These are phyloP conservation scores for Malassezia psittaci DNA, from an alignment of 1,284 basidiomycete genomes.

Conservation along the genomic window DNA sequence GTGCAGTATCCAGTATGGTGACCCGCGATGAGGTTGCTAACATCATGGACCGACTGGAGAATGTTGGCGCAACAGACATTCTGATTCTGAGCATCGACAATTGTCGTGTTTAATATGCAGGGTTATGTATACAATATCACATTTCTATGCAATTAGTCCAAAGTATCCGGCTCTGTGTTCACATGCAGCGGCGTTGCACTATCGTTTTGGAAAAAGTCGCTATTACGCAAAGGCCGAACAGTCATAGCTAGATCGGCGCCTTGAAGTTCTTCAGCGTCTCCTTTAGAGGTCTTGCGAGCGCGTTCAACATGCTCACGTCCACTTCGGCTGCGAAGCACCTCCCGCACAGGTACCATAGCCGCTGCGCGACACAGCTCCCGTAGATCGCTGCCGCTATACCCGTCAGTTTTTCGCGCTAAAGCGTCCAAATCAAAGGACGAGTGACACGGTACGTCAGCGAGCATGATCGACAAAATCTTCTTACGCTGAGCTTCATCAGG, in stretches of 20 bases:
- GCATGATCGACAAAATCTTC: conserved; percentile 77
- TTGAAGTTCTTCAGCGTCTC: neutral
- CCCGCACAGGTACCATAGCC: conserved; percentile 48
- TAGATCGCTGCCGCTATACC: conserved; percentile 80
- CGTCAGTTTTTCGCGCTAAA: conserved; percentile 65
- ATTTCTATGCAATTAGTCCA: conserved; percentile 19
- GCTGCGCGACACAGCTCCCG: conserved; percentile 81
- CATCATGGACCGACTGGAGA: conserved; percentile 80
- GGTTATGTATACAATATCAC: neutral
- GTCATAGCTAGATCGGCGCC: conserved; percentile 10
- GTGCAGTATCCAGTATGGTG: conserved; percentile 86
- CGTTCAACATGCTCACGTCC: conserved; percentile 27
- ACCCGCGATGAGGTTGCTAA: conserved; percentile 69
- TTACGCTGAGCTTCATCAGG: conserved; percentile 71
- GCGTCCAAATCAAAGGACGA: conserved; percentile 58
- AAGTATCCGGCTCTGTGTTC: conserved; percentile 27
- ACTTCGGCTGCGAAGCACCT: conserved; percentile 38
- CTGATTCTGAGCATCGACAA: conserved; percentile 82
- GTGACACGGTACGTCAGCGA: conserved; percentile 52
- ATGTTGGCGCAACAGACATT: conserved; percentile 77
- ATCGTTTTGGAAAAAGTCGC: conserved; percentile 41
- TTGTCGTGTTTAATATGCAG: conserved; percentile 64
- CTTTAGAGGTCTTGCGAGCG: conserved; percentile 4
- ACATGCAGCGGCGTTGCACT: conserved; percentile 24
- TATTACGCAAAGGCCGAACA: conserved; percentile 32